phyloP scores from a whole-genome alignment of 768 basidiomycete genomes.

The Boletus vermiculosoides region DNA sequence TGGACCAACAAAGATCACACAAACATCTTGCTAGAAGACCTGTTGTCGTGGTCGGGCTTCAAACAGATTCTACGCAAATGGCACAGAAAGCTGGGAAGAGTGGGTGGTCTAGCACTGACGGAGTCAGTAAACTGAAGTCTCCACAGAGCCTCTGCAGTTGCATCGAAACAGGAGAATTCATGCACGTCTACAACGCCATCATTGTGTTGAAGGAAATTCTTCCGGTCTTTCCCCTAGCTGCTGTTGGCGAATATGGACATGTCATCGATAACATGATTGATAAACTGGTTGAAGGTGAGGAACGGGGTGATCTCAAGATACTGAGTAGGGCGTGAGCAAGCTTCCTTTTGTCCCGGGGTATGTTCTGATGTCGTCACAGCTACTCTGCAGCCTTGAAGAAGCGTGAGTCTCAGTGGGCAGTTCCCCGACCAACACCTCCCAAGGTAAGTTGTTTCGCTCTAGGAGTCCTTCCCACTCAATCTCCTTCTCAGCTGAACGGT shows the following conservation, averaged over 20 bases:
- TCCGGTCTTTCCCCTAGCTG: constrained; percentile 79
- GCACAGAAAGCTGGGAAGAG: constrained; percentile 74
- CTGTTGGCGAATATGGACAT: constrained; percentile 53
- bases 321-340: constrained; percentile 67
- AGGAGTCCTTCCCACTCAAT: neutral
- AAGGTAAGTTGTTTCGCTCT: constrained; percentile 31
- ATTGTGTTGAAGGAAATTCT: constrained; percentile 89
- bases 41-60: constrained; percentile 71
- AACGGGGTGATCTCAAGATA: constrained; percentile 81
- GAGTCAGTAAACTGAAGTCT: neutral
- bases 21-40: constrained; percentile 43
- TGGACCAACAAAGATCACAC: constrained; percentile 45
- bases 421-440: constrained; percentile 26
- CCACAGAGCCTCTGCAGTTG: constrained; percentile 73
- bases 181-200: constrained; percentile 98
- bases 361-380: constrained; percentile 34
- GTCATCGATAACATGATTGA: constrained; percentile 61
- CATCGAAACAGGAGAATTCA: constrained; percentile 87
- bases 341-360: neutral
- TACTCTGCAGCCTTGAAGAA: constrained; percentile 77
- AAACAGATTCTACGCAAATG: constrained; percentile 76
- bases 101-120: constrained; percentile 34
- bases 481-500: constrained; percentile 25
- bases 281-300: constrained; percentile 68
- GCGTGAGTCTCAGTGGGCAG: constrained; percentile 58